Evolutionary conservation across 257 asterid species (phyloP).

Genomic region (Linderniella brevidens): DNA sequence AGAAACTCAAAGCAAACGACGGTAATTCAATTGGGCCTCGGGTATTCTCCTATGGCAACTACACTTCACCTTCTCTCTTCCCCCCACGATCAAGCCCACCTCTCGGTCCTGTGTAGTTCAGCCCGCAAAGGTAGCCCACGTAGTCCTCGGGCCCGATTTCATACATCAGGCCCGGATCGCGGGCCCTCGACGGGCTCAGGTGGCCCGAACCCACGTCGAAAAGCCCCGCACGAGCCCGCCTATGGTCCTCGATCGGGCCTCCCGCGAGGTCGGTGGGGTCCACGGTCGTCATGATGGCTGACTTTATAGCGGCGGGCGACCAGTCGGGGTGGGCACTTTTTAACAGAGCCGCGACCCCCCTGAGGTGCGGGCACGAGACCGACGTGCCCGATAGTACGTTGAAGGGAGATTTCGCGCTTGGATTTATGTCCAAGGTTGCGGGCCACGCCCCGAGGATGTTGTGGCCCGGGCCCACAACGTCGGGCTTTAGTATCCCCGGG

Average conservation of each 20-base stretch:
- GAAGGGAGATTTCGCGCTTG: slow-evolving; percentile 16
- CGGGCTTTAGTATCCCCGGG: slow-evolving; percentile 36
- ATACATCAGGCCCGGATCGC: slow-evolving; percentile 31
- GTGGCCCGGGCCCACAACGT: slow-evolving; percentile 34
- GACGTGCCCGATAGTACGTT: slow-evolving; percentile 35
- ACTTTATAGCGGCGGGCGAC: slow-evolving; percentile 42
- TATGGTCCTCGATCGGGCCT: slow-evolving; percentile 18
- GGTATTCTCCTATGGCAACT: slow-evolving; percentile 10
- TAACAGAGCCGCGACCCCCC: slow-evolving; percentile 31
- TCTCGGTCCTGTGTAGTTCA: slow-evolving; percentile 18
- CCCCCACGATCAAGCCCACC: slow-evolving; percentile 14
- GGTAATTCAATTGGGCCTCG: slow-evolving; percentile 29
- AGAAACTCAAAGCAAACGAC: slow-evolving; percentile 14
- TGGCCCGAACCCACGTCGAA: slow-evolving; percentile 36
- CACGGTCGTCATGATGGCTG: slow-evolving; percentile 35
- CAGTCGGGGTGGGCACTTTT: slow-evolving; percentile 32
- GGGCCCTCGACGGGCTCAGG: slow-evolving; percentile 27
- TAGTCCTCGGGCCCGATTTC: slow-evolving; percentile 24
- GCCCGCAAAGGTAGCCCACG: slow-evolving; percentile 32
- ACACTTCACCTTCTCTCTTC: slow-evolving; percentile 10
- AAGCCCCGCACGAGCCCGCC: slow-evolving; percentile 13
- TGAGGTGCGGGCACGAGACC: slow-evolving; percentile 40
- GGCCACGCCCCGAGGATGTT: slow-evolving; percentile 39
- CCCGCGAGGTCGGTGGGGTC: slow-evolving; percentile 7
- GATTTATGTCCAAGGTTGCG: slow-evolving; percentile 10